Evolutionary conservation across 2,329 filamentous ascomycete genomes (phyloP).

Genomic region (Fusarium austroafricanum): DNA sequence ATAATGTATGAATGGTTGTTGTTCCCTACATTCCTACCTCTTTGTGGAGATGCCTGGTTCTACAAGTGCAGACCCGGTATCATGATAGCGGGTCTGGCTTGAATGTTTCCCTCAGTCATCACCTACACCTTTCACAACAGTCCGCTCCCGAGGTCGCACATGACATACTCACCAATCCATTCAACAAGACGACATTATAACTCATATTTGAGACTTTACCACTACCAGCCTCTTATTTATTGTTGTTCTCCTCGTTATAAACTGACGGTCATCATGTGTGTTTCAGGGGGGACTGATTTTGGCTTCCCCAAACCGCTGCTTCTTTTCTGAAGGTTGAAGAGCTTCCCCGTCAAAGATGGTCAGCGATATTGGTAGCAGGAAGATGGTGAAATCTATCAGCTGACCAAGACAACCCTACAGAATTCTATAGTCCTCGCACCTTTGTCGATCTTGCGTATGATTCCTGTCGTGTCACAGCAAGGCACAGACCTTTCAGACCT

Average conservation of each 20-base stretch:
- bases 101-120: no score
- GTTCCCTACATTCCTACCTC: no score
- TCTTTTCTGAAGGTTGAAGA: not conserved
- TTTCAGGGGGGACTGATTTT: not conserved
- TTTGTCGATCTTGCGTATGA: no score
- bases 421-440: no score
- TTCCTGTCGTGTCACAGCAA: not conserved
- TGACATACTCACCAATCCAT: not conserved
- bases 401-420: not conserved
- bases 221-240: not conserved
- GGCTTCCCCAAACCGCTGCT: not conserved
- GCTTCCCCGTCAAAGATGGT: no score
- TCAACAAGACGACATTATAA: fast-evolving
- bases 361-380: no score
- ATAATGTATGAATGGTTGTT: no score
- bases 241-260: not conserved
- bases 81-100: no score
- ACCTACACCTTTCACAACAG: not conserved
- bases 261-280: not conserved
- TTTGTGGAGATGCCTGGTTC: no score
- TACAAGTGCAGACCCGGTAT: no score
- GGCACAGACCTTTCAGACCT: not conserved
- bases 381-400: no score
- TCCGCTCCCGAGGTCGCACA: not conserved
- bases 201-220: not conserved